Conservation (phyloP, 805 yeast species). For the Wickerhamomyces ciferrii region DNA sequence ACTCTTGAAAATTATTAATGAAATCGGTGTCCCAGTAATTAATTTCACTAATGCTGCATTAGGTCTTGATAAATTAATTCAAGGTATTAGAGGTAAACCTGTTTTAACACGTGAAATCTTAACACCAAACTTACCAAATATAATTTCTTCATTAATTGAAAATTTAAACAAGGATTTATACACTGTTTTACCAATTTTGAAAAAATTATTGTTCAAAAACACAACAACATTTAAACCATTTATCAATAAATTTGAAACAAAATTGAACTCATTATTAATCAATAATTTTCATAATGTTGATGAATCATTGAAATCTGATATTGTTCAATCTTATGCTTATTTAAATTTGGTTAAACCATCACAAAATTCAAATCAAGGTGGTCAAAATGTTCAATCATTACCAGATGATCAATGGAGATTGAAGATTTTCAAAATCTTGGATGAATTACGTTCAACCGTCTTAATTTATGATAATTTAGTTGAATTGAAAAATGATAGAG, state of each 20-base stretch:
- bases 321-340: conserved; percentile 47
- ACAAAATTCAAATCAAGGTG: conserved; percentile 30
- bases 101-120: conserved; percentile 77
- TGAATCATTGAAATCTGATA: conserved; percentile 28
- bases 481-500: conserved; percentile 51
- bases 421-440: conserved; percentile 41
- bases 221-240: conserved; percentile 81
- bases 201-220: conserved; percentile 44
- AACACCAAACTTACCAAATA: conserved; percentile 69
- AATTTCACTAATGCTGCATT: conserved; percentile 26
- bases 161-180: conserved; percentile 29
- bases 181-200: conserved; percentile 33
- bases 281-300: conserved; percentile 35
- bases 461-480: conserved; percentile 55
- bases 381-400: conserved; percentile 26
- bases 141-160: conserved; percentile 50
- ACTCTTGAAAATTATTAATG: conserved; percentile 29
- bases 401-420: conserved; percentile 41
- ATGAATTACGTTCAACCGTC: conserved; percentile 50
- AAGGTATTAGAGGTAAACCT: conserved; percentile 69
- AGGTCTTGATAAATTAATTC: conserved; percentile 25
- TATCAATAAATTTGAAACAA: conserved; percentile 54
- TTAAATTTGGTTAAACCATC: conserved; percentile 51
- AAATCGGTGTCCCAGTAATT: conserved; percentile 17
- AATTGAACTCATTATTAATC: conserved; percentile 31